Evolutionary conservation across 1,284 basidiomycete species (phyloP), one percentile per base, ranked within the genome.

Genomic region (Malassezia slooffiae): DNA sequence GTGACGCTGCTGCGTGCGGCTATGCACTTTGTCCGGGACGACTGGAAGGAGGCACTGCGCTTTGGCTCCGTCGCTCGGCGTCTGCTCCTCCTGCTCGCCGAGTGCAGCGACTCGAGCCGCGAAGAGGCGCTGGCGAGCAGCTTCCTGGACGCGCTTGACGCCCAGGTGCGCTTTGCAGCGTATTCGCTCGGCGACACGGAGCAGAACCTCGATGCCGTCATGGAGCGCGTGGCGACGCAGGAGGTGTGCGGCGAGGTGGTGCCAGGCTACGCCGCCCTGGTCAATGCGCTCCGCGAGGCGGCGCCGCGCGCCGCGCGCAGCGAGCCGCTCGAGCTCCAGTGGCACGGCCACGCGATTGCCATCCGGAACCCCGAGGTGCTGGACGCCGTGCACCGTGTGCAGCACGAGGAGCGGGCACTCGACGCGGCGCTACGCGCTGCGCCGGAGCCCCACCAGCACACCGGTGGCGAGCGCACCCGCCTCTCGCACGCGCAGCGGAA

Each of bases 291-390:
- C 23, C n/a, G n/a, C n/a, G 74, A 74, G 47, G 66, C 62, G 30
- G 15, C 12, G 13, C 17, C 20, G n/a, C 13, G 10, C 4, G 70
- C 71, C n/a, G 74, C 71, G 27, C 75, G 74, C 9, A 35, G 33
- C 15, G 78, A 74, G 58, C 70, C 85, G 32, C 72, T 74, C 42
- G 73, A 77, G 41, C 71, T 91, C 35, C 60, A 75, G 4, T 96
- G 89, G 83, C 85, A 88, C 49, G 85, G 79, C 9, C 77, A 83
- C 57, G 77, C 79, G 3, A 79, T 96, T 7, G 86, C 88, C 13
- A 77, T 95, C 34, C 78, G 89, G 42, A 88, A 83, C 58, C 85
- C 88, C 0, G 89, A 97, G 72, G 73, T 97, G 38, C 87, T 95
- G 38, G 84, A 85, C 59, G 84, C 84, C 15, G 74, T 95, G 50